These are phyloP conservation scores for Tolypocladium endophyticum DNA, from an alignment of 2,329 filamentous ascomycete species.

Conservation along the genomic window DNA sequence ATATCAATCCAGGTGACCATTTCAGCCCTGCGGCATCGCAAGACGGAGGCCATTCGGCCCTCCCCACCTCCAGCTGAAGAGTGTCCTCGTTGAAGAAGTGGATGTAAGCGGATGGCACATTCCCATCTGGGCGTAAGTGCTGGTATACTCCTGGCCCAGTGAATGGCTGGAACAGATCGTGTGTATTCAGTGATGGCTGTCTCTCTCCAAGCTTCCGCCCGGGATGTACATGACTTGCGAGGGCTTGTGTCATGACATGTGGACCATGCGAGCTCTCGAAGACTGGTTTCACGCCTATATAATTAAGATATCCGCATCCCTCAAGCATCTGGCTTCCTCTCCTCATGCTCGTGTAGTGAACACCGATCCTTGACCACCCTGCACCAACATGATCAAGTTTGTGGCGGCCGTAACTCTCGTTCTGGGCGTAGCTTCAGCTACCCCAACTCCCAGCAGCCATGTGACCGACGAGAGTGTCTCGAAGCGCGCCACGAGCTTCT, in stretches of 20 bases:
- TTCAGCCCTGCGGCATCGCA: background rate
- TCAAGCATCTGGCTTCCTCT: background rate
- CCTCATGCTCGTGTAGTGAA: background rate
- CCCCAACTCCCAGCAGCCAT: slow-evolving; percentile 3
- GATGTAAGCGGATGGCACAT: background rate
- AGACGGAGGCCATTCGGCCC: background rate
- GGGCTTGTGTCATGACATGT: background rate
- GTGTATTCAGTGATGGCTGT: background rate
- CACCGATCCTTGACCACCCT: background rate
- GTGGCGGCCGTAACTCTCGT: slow-evolving; percentile 6
- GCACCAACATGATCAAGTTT: slow-evolving; percentile 8
- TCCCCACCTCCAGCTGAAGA: background rate
- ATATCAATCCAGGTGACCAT: background rate
- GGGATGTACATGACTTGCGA: background rate
- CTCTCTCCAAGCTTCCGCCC: background rate
- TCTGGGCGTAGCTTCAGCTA: slow-evolving; percentile 8
- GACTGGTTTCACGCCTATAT: background rate
- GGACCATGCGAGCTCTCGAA: background rate
- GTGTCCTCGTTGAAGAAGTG: background rate
- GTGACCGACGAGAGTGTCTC: slow-evolving; percentile 3
- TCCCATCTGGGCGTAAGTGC: background rate
- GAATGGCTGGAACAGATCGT: background rate
- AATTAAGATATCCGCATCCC: background rate
- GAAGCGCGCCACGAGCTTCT: slow-evolving; percentile 20
- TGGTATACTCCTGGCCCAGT: background rate